phyloP scores from a whole-genome alignment of 495 filamentous ascomycete species.

The Pyrenula massariospora region DNA sequence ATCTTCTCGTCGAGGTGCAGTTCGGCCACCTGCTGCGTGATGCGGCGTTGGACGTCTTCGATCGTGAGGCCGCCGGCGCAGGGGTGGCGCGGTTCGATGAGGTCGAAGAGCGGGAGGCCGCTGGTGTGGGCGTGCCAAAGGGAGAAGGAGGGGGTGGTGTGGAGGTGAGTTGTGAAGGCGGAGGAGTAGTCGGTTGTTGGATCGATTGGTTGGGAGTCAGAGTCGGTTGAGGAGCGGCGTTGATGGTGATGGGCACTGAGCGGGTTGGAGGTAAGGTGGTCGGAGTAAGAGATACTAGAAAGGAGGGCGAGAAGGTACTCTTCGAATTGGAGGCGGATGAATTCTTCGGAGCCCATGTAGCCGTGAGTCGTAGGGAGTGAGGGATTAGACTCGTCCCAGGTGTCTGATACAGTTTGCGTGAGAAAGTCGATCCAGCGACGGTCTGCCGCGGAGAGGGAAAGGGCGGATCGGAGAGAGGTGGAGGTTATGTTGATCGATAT shows the following conservation, averaged over 20 bases:
- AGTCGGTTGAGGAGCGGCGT: constrained; percentile 76
- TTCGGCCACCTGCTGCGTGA: constrained; percentile 80
- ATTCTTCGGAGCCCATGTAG: constrained; percentile 94
- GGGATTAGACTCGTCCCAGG: constrained; percentile 90
- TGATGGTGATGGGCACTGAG: constrained; percentile 27
- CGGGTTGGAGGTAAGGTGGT: constrained; percentile 42
- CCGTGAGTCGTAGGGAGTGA: constrained; percentile 83
- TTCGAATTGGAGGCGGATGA: constrained; percentile 94
- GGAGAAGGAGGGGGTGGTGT: constrained; percentile 74
- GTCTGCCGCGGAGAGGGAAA: constrained; percentile 76
- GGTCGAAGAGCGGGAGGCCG: constrained; percentile 84
- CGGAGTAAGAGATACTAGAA: constrained; percentile 79
- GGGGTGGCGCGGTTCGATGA: constrained; percentile 85
- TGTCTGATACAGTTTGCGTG: constrained; percentile 85
- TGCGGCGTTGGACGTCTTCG: constrained; percentile 83
- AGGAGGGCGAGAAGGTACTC: constrained; percentile 89
- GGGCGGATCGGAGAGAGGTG: constrained; percentile 59
- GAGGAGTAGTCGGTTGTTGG: not conserved
- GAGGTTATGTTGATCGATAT: constrained; percentile 69
- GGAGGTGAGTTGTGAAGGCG: constrained; percentile 60
- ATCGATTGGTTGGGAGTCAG: constrained; percentile 35
- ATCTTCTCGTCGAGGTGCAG: constrained; percentile 81
- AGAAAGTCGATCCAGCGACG: constrained; percentile 94
- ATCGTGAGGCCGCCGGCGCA: constrained; percentile 90
- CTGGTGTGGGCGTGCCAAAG: constrained; percentile 66